Conservation (phyloP, 306 rosid genomes). For the Lathyrus tuberosus region DNA sequence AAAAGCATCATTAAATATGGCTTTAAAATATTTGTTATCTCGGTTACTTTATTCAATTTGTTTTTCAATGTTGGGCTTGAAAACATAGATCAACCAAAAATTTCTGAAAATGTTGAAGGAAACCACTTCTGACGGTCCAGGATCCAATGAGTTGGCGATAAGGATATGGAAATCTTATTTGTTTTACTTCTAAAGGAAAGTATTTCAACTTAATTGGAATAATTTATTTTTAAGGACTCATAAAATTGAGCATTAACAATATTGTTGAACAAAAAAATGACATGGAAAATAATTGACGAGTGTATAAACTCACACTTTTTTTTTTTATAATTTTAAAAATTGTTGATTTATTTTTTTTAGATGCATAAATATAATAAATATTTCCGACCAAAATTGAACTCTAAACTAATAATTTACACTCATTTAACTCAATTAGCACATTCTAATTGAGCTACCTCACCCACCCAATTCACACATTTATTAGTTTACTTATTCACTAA, state of each 20-base stretch:
- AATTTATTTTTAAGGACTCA: not conserved
- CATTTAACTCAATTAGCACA: too few species aligned
- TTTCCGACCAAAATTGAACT: too few species aligned
- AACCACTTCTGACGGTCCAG: slow-evolving; percentile 28
- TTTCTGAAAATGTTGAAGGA: slow-evolving; percentile 30
- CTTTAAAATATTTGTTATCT: slow-evolving; percentile 6
- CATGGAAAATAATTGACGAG: too few species aligned
- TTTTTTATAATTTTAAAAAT: too few species aligned
- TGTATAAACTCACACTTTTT: too few species aligned
- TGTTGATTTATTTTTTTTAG: too few species aligned
- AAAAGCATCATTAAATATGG: not conserved
- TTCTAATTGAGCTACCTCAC: too few species aligned
- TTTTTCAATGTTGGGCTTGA: slow-evolving; percentile 5
- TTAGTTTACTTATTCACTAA: too few species aligned
- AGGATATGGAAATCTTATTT: not conserved
- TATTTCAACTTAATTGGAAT: not conserved
- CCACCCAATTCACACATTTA: too few species aligned
- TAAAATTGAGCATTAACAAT: not conserved
- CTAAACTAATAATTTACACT: too few species aligned
- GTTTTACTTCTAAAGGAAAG: not conserved
- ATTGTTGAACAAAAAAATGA: too few species aligned
- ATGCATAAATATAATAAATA: too few species aligned
- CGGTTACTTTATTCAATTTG: not conserved
- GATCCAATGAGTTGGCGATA: not conserved
- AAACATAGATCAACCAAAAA: slow-evolving; percentile 6